Base-by-base conservation (phyloP, 2,329 filamentous ascomycete species). In the Colletotrichum graminicola region DNA sequence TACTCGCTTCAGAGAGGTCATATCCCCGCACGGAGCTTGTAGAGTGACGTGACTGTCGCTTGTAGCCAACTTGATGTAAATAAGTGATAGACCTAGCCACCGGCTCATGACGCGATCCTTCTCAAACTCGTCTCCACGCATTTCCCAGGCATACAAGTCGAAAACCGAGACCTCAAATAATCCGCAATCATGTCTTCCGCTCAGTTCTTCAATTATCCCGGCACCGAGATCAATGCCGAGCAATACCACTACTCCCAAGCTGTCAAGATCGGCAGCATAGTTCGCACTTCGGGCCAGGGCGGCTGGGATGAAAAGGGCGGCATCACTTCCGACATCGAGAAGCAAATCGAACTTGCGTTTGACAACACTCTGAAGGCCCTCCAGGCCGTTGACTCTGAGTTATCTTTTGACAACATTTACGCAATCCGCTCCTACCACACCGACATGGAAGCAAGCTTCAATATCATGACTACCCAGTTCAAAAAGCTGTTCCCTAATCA, bases 401-500 rank as follows among this genome's bases (percentile, higher is more conserved):
- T 87, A 3, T 73, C 70, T 0, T 78, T 77, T 74, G 73, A 78
- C 7, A 76, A 78, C 26, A 74, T 78, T 0, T 75, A 77, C 29
- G 74, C 74, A 14, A 36, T 78, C 10, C 74, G 77, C 7, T 73
- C 75, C 1, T 78, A 77, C 18, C 76, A 78, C 16, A 67, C 73
- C 41, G 73, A 78, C 11, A 76, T 78, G 10, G 74, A 74, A 5
- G 34, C 72, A 8, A 79, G 78, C 1, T 68, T 84, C 14, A 78
- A 74, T 0, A 77, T 78, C 10, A 84, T 89, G 81, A 79, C 84
- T 1, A 71, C 81, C 32, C 84, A 86, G 55, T 82, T 89, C 55
- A 79, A 79, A 67, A 84, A 83, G 72, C 88, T 83, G 76, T 84
- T 87, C 78, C 87, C 87, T 0, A 75, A 85, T 41, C 87, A 90